A percentile compares a stretch with the other conserved stretches of the same genome.
Evolutionary conservation across 306 rosid species (phyloP).

Genomic region (Psophocarpus tetragonolobus): DNA sequence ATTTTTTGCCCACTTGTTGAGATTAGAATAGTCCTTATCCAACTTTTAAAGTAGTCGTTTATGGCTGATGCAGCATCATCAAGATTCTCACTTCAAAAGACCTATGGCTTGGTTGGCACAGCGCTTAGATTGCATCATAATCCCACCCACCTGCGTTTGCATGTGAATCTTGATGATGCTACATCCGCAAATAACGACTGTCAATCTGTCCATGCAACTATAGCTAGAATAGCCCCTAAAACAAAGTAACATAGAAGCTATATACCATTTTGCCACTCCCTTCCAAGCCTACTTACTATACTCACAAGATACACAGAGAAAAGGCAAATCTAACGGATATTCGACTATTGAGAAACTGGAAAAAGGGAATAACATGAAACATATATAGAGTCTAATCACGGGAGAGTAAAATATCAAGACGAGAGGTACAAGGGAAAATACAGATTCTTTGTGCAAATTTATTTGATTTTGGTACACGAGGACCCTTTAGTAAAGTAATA

Average conservation of each 20-base stretch:
- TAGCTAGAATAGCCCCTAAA: neutral
- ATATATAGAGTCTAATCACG: neutral
- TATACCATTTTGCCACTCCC: slow-evolving; percentile 9
- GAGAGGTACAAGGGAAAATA: neutral
- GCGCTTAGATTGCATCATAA: slow-evolving; percentile 15
- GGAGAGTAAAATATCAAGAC: neutral
- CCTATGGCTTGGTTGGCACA: slow-evolving; percentile 28
- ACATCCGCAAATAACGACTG: slow-evolving; percentile 90
- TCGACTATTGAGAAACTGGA: slow-evolving; percentile 5
- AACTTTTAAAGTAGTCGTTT: slow-evolving; percentile 50
- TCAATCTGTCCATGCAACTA: slow-evolving; percentile 48
- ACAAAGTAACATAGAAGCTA: neutral
- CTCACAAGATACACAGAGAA: neutral
- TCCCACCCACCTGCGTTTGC: slow-evolving; percentile 41
- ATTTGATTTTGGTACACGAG: neutral
- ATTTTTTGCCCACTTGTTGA: neutral
- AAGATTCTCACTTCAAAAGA: slow-evolving; percentile 85
- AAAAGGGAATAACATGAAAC: slow-evolving; percentile 3
- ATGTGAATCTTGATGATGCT: slow-evolving; percentile 99
- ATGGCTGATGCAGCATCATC: slow-evolving; percentile 99
- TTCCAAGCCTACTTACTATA: neutral
- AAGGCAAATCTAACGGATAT: slow-evolving; percentile 10
- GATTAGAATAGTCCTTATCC: slow-evolving; percentile 26
- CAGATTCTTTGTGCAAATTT: neutral
- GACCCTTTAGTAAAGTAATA: slow-evolving; percentile 31